Evolutionary conservation across 2,329 filamentous ascomycete species (phyloP), one percentile per base, ranked within the genome.

Genomic region (Gremmenia infestans): DNA sequence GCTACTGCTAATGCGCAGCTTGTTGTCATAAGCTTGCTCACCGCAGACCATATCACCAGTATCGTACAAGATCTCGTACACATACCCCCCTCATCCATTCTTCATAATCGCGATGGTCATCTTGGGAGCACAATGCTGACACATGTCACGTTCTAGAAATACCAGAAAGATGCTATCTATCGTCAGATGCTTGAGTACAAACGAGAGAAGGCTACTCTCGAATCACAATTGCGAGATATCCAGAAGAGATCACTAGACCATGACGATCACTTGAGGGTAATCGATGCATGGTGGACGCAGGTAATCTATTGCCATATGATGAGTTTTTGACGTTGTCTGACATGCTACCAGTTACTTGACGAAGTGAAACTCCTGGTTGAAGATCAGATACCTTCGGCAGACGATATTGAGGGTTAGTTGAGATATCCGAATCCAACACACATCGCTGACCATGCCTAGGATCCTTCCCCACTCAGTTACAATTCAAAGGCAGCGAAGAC

Each of bases 141-240:
- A 58, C 25, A 48, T 54, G 57, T 60, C 49, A 53, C 54, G 48
- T 59, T 72, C 66, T 73, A 95, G 91, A 85, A 88, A 70, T 94
- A 88, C 68, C 89, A 93, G 75, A 99, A 97, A 76, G 94, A 96
- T 77, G 94, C 94, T 62, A 96, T 99, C 71, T 87, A 89, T 68
- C 90, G 95, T 56, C 93, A 97, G 75, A 96, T 99, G 91, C 89
- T 91, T 70, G 94, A 97, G 74, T 97, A 96, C 74, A 96, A 96
- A 75, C 86, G 94, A 65, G 91, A 96, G 71, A 92, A 91, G 71
- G 80, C 81, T 56, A 88, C 88, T 42, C 77, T 95, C 60, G 92
- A 97, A 75, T 79, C 83, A 56, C 88, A 89, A 68, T 78, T 97
- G 59, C 87, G 87, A 69, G 89, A 96, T 63, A 77, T 95, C 60